Conservation (phyloP, 208 protist genomes). For the Leptomonas seymouri region DNA sequence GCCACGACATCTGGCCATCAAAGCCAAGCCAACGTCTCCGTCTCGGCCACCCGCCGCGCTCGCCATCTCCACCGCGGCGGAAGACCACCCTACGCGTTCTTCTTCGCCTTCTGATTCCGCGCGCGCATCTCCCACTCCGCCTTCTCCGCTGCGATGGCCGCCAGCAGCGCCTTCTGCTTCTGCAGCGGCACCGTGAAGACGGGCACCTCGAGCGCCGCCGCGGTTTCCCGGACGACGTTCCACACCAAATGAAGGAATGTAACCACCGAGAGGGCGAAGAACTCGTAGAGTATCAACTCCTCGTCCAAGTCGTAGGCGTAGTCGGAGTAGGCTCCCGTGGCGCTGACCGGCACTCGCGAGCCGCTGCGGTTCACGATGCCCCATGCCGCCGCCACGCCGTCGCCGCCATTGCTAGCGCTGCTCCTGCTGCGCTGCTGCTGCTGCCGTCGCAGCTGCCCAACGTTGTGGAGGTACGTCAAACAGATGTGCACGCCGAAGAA, state of each 20-base stretch:
- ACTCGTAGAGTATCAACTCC: constrained; percentile 61
- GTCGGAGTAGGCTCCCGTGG: constrained; percentile 17
- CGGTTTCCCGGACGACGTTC: constrained; percentile 45
- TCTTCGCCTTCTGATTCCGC: constrained; percentile 10
- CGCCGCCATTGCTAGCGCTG: background rate
- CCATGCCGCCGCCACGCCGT: background rate
- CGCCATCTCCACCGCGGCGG: too few relatives aligned
- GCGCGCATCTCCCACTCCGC: background rate
- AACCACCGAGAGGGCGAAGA: constrained; percentile 58
- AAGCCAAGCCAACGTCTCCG: background rate
- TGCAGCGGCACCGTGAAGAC: constrained; percentile 60
- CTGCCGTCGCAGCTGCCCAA: constrained; percentile 26
- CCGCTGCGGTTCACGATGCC: constrained; percentile 2
- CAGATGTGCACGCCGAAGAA: constrained; percentile 57
- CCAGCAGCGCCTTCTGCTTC: constrained; percentile 51
- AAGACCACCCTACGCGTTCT: background rate
- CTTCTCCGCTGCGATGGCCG: constrained; percentile 22
- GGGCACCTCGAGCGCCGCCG: constrained; percentile 49
- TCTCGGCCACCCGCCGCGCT: too few relatives aligned
- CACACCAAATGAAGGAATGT: constrained; percentile 67
- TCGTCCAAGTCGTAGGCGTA: constrained; percentile 53
- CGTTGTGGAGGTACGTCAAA: constrained; percentile 56
- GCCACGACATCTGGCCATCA: too few relatives aligned
- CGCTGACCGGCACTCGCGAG: background rate
- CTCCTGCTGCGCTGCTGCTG: constrained; percentile 4